Base-by-base conservation (phyloP, 495 filamentous ascomycete genomes). In the Penicillium canescens region DNA sequence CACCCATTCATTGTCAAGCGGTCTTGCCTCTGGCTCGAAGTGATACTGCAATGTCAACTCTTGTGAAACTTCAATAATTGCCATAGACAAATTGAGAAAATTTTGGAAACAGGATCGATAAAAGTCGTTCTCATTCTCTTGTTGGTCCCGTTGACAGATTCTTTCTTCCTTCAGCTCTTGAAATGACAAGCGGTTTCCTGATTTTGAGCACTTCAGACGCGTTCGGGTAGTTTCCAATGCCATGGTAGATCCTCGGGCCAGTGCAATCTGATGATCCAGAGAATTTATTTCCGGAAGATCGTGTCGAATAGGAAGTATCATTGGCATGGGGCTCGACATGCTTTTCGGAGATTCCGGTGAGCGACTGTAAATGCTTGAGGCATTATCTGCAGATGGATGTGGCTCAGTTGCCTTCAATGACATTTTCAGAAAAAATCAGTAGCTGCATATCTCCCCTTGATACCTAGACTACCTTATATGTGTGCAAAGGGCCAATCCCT, bases 291-390 rank as follows among this genome's bases (percentile, higher is more conserved):
- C 52, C 5, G 52, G 52, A 4, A 54, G 28, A 38, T 45, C 35
- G 13, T 46, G 44, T 14, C 16, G 26, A 2, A 28, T 11, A 2
- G 5, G 24, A 26, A 37, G 36, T 20, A 10, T 6, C 28, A 21
- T 35, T 13, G 6, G 14, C 14, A 42, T 42, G 3, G 10, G 12
- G 3, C 3, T 26, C 24, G 7, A 26, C 24, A 26, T 1, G 24
- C 24, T 26, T 35, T 48, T 54, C 1, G 44, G 52, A 41, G 36
- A 34, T 14, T 31, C 26, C 8, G 38, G 14, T 3, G 52, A 47
- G 16, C 52, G 36, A 18, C 52, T 54, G 21, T 54, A 54, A 12
- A 54, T 35, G 14, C 52, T 54, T 16, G 52, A 54, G 21, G n/a
- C 16, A 28, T 33, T 13, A 18, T 54, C 43, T 18, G 24, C 7